These are phyloP conservation scores for Fraxinus nigra DNA, from an alignment of 305 asterid genomes.

Conservation along the genomic window DNA sequence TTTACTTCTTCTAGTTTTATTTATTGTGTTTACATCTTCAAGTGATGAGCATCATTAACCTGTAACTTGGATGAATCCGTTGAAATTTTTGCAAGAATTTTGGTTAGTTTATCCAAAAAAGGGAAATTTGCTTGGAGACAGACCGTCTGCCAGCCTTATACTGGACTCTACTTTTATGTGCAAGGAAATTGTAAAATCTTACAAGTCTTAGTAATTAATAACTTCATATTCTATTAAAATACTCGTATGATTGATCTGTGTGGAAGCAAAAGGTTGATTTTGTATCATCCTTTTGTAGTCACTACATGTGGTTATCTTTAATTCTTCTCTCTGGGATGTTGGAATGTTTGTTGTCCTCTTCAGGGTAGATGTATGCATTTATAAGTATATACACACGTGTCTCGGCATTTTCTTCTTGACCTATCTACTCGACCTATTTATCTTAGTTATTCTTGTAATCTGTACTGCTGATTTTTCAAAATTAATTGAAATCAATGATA, in stretches of 20 bases:
- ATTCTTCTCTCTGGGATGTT: conserved; percentile 1
- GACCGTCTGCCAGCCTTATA: background rate
- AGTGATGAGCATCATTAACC: background rate
- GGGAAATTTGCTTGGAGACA: background rate
- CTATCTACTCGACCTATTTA: background rate
- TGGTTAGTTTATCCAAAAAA: background rate
- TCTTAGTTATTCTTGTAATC: background rate
- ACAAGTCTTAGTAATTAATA: background rate
- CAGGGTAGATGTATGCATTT: background rate
- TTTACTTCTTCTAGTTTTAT: background rate
- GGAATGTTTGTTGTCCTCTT: conserved; percentile 12
- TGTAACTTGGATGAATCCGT: background rate
- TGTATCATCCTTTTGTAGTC: background rate
- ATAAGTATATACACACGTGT: background rate
- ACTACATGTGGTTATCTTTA: background rate
- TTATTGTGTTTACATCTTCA: background rate
- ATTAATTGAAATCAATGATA: background rate
- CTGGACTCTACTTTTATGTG: background rate
- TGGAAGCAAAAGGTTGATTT: conserved; percentile 5
- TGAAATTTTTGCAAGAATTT: background rate
- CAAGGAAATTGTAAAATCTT: background rate
- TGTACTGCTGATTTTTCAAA: background rate
- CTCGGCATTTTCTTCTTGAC: background rate
- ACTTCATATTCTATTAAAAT: background rate
- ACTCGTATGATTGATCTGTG: background rate